Base-by-base conservation (phyloP, 106 monocot species). In the Platanthera zijinensis region DNA sequence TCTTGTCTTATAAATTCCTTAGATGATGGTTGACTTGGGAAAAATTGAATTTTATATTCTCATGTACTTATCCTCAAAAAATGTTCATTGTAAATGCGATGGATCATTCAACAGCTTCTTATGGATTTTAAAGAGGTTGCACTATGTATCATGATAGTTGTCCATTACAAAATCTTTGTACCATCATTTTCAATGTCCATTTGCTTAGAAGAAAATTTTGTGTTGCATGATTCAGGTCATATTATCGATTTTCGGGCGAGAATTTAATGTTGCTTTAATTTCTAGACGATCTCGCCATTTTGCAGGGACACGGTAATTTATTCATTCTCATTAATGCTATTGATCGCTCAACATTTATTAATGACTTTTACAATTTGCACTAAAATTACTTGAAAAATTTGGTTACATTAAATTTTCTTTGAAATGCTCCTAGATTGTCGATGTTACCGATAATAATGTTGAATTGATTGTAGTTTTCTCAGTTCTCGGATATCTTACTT, bases 281-380 rank as follows among this genome's bases (percentile, higher is more conserved):
- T 91, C 96, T 72, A 93, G 96, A 79, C 84, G 96, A 50, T 97
- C 96, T 85, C 90, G 96, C 18, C 93, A 97, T 90, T 97, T 97
- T 88, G 96, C 96, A 2, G 96, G 96, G 45, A 97, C 96, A 82
- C 93, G 96, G 96, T 97, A 93, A 8, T 69, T 30, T 80, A 30
- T 56, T 8, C 6, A 13, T 39, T 73, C 30, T 75, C 32, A 11
- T 54, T 52, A 75, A 69, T 48, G 15, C 1, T 10, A 13, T 15
- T 70, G 70, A 46, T 48, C 48, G 70, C 17, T 70, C 11, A 70
- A 70, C 48, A 25, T 70, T 15, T 70, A 17, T 2, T 48, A 48
- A 1, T 39, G 67, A 11, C 12, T 48, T n/a, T 17, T 69, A 69
- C 10, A 5, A 70, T 70, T 70, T 48, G 1, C 7, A 9, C 25